Evolutionary conservation across 768 basidiomycete genomes (phyloP), one percentile per base, ranked within the genome.

Genomic region (Lepiota venenata): DNA sequence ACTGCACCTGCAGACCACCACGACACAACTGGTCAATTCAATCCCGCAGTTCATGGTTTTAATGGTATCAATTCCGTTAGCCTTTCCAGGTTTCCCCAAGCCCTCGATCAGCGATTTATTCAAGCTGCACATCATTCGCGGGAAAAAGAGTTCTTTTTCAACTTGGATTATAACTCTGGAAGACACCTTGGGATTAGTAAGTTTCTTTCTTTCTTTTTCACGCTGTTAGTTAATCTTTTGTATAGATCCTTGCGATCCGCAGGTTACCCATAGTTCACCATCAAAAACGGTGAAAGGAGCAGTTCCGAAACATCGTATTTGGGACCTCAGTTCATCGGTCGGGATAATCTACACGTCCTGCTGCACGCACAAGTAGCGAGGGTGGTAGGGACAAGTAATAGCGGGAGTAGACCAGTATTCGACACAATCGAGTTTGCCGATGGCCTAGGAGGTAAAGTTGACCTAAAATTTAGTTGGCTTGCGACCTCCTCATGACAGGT

Each of bases 201-300:
- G 58, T n/a, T 78, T 72, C 58, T n/a, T n/a, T n/a, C n/a, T n/a
- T n/a, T n/a, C n/a, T 64, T 69, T 7, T 21, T 18, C 69, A 46
- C 9, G 60, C 7, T 71, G 74, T 53, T 58, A 69, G 50, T 71
- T 76, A 27, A 66, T 66, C 1, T 73, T 76, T 4, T 60, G 61
- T 12, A 1, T 64, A 66, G 32, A n/a, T 5, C 27, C 15, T 25
- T n/a, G 8, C 44, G 11, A 32, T 18, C 21, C 27, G 25, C 38
- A 71, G 70, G 68, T 16, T 71, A 63, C 57, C 21, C 55, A 0
- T 70, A 67, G 47, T 58, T 57, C 14, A 67, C 68, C 2, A 62
- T 71, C 27, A 62, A 61, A 2, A 57, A 65, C 35, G 68, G 71
- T 11, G 56, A 42, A 18, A 58, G 67, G 7, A 67, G 63, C 44